These are phyloP conservation scores for Colletotrichum sp. DNA, from an alignment of 2,329 filamentous ascomycete genomes.

Conservation along the genomic window DNA sequence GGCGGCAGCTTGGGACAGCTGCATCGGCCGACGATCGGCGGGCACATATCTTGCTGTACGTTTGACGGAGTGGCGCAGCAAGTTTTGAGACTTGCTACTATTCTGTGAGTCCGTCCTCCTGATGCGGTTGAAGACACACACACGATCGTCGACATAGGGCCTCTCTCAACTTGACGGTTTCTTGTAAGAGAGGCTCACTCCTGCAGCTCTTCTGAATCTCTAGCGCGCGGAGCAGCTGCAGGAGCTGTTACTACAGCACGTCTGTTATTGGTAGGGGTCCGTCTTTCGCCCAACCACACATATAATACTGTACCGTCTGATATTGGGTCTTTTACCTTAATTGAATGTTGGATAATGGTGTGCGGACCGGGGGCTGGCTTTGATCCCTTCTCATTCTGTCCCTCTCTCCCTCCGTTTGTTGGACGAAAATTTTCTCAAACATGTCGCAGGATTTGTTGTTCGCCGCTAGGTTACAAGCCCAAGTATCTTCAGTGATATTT, in stretches of 20 bases:
- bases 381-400: neutral
- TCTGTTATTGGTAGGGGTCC: neutral
- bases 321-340: neutral
- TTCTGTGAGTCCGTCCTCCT: neutral
- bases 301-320: neutral
- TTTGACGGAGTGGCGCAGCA: neutral
- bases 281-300: neutral
- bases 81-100: neutral
- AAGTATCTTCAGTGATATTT: neutral
- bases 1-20: neutral
- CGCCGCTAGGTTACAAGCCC: neutral
- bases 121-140: neutral
- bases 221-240: neutral
- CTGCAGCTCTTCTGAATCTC: neutral
- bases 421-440: neutral
- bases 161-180: neutral
- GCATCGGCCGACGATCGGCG: neutral
- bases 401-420: neutral
- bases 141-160: neutral
- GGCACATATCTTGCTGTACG: neutral
- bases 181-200: neutral
- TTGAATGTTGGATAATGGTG: neutral
- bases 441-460: conserved; percentile 2
- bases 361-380: neutral
- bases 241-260: neutral